phyloP scores from a whole-genome alignment of 2,329 filamentous ascomycete species.

The Beauveria bassiana region DNA sequence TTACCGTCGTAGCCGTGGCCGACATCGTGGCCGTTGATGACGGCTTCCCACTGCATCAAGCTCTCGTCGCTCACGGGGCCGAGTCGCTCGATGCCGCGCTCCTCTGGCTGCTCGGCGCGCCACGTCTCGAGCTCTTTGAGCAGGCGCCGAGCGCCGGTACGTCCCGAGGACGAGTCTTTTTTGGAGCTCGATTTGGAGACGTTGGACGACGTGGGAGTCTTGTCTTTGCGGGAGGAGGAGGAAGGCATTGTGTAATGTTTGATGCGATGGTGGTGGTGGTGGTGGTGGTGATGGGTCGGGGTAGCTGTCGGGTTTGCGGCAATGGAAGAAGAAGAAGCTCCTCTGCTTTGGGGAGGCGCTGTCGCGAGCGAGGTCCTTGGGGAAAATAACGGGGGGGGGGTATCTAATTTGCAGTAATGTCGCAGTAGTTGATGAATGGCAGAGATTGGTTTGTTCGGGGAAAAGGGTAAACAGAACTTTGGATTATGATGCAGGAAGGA shows the following conservation, averaged over 20 bases:
- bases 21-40: conserved; percentile 51
- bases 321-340: background rate
- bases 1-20: conserved; percentile 50
- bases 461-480: no score
- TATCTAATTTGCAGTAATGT: background rate
- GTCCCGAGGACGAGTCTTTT: conserved; percentile 20
- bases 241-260: conserved; percentile 9
- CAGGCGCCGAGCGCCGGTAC: conserved; percentile 47
- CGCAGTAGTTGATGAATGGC: background rate
- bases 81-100: conserved; percentile 51
- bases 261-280: background rate
- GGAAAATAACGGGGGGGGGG: no score
- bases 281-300: background rate
- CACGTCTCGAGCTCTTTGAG: conserved; percentile 50
- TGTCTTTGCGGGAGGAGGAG: conserved; percentile 9
- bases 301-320: background rate
- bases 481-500: no score
- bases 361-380: background rate
- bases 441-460: background rate
- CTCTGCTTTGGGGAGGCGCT: background rate
- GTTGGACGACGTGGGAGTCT: conserved; percentile 13
- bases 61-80: conserved; percentile 47
- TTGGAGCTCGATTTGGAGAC: conserved; percentile 12
- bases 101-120: conserved; percentile 39
- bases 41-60: conserved; percentile 50